Percentiles rank a stretch among this genome's conserved stretches.
These are phyloP conservation scores for Cytospora chrysosperma DNA, from an alignment of 2,329 filamentous ascomycete genomes.

Conservation along the genomic window DNA sequence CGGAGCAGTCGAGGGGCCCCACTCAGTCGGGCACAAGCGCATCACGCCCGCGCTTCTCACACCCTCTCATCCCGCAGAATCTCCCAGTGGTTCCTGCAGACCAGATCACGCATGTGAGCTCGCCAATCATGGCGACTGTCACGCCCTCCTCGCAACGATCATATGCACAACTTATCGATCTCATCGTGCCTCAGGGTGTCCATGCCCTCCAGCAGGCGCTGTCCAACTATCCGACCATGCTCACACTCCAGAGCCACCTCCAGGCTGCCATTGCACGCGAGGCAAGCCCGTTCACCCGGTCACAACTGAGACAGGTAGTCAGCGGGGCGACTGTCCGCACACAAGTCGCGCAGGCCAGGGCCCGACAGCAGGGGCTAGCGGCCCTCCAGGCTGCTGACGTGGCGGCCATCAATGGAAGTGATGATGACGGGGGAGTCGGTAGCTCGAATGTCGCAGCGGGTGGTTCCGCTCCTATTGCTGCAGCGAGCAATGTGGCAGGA, in stretches of 20 bases:
- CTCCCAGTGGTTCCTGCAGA: conserved; percentile 1
- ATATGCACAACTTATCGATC: conserved; percentile 53
- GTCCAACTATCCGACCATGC: conserved; percentile 46
- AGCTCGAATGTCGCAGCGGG: neutral
- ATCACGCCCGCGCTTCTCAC: conserved; percentile 22
- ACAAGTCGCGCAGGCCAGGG: conserved; percentile 44
- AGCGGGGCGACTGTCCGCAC: conserved; percentile 45
- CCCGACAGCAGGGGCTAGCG: conserved; percentile 30
- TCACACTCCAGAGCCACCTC: conserved; percentile 48
- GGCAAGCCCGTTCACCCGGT: conserved; percentile 45
- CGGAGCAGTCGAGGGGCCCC: neutral
- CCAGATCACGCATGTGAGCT: conserved; percentile 33
- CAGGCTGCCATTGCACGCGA: conserved; percentile 53
- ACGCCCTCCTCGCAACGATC: conserved; percentile 39
- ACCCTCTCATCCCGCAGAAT: conserved; percentile 11
- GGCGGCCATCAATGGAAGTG: conserved; percentile 9
- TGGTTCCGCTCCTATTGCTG: conserved; percentile 22
- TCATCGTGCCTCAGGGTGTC: conserved; percentile 50
- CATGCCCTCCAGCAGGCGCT: conserved; percentile 47
- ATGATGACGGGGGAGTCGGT: conserved; percentile 12
- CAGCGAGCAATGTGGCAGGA: conserved; percentile 2
- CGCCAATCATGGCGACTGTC: conserved; percentile 35
- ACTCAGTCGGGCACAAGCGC: conserved; percentile 7
- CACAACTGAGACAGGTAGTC: conserved; percentile 51
- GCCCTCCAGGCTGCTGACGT: conserved; percentile 25